Conservation (phyloP, 2,329 filamentous ascomycete genomes). For the Fusarium illudens region DNA sequence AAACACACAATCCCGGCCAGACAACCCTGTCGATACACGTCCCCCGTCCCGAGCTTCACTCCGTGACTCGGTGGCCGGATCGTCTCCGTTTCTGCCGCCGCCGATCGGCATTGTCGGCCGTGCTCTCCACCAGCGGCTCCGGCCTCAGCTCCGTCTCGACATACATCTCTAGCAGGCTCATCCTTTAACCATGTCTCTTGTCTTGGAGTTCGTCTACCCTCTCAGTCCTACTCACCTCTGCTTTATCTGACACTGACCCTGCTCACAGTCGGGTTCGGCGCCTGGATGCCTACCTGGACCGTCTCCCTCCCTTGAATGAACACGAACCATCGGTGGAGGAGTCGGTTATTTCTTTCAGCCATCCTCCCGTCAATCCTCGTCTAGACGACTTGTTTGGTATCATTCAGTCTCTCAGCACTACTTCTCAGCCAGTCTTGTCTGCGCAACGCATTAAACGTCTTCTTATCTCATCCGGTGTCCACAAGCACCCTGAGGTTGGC, state of each 20-base stretch:
- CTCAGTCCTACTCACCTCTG: not conserved
- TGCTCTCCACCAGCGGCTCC: slow-evolving; percentile 23
- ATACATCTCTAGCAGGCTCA: slow-evolving; percentile 24
- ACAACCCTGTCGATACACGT: not conserved
- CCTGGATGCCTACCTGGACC: slow-evolving; percentile 72
- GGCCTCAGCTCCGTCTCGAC: slow-evolving; percentile 5
- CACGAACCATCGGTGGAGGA: slow-evolving; percentile 53
- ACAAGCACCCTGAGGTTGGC: slow-evolving; percentile 48
- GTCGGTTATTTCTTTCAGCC: slow-evolving; percentile 48
- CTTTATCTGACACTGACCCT: slow-evolving; percentile 28
- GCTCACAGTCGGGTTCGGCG: slow-evolving; percentile 65
- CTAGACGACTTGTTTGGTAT: slow-evolving; percentile 71
- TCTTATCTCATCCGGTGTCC: slow-evolving; percentile 69
- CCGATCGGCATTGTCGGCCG: slow-evolving; percentile 15
- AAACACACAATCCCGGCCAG: not conserved
- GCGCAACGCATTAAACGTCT: slow-evolving; percentile 67
- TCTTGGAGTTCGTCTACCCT: slow-evolving; percentile 43
- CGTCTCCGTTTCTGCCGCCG: not conserved
- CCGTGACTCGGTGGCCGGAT: slow-evolving; percentile 17
- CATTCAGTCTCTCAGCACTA: slow-evolving; percentile 75
- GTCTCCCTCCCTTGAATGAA: slow-evolving; percentile 57
- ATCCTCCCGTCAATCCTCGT: slow-evolving; percentile 59
- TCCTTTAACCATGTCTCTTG: slow-evolving; percentile 40
- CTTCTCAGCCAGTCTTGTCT: slow-evolving; percentile 69
- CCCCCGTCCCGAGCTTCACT: slow-evolving; percentile 13